Percentiles rank a stretch among this genome's conserved stretches.
Conservation (phyloP, 225 moss, liverwort and hornwort genomes). For the Ulota crispa region DNA sequence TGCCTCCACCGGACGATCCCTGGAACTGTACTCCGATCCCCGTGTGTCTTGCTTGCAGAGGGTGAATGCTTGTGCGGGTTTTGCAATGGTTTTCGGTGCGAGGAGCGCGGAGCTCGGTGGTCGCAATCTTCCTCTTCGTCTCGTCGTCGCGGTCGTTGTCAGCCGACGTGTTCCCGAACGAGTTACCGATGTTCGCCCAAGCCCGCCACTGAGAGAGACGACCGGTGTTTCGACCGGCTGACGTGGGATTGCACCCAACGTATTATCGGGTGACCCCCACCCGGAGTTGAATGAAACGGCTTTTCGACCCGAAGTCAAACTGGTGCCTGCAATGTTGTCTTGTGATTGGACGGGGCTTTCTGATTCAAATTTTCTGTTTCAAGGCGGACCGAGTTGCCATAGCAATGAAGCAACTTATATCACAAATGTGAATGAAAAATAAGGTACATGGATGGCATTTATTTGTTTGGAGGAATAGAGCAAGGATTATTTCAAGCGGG, state of each 20-base stretch:
- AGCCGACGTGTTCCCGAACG: background rate
- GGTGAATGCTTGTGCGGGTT: background rate
- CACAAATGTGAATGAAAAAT: too few species aligned
- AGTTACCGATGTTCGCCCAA: background rate
- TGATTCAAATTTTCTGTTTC: too few species aligned
- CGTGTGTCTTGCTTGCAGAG: background rate
- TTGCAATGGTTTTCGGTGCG: background rate
- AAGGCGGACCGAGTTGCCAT: too few species aligned
- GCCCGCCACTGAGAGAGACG: constrained; percentile 26
- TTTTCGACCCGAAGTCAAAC: background rate
- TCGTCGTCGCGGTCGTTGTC: background rate
- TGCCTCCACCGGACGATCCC: background rate
- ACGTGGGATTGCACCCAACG: background rate
- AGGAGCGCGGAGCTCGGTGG: background rate
- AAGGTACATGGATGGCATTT: too few species aligned
- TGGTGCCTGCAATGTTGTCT: background rate
- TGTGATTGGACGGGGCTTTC: too few species aligned
- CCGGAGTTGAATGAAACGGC: background rate
- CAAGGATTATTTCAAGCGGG: too few species aligned
- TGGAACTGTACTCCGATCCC: background rate
- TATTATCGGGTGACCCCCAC: constrained; percentile 17
- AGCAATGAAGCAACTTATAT: too few species aligned
- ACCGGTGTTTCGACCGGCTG: constrained; percentile 19
- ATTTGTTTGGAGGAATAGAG: too few species aligned
- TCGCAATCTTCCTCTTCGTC: background rate